These are phyloP conservation scores for Xylaria longipes DNA, from an alignment of 495 filamentous ascomycete genomes.

Conservation along the genomic window DNA sequence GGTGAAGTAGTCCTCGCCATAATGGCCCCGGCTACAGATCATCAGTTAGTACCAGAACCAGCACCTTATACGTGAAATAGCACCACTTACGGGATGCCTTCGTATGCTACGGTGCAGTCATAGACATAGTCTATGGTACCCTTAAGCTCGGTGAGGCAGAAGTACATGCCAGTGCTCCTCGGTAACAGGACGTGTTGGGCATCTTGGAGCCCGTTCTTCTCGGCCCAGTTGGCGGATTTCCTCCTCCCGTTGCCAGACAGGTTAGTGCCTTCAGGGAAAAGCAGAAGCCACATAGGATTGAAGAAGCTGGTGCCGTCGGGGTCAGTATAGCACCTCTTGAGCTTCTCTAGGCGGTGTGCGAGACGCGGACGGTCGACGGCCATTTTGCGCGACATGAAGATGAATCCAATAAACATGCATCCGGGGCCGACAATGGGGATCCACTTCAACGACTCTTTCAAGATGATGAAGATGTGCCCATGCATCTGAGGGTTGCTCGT, in stretches of 20 bases:
- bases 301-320: constrained; percentile 59
- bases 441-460: constrained; percentile 81
- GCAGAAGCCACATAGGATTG: constrained; percentile 84
- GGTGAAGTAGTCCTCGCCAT: constrained; percentile 78
- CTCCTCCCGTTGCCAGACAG: constrained; percentile 67
- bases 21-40: constrained; percentile 64
- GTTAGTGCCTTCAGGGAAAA: constrained; percentile 88
- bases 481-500: constrained; percentile 70
- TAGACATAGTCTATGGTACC: constrained; percentile 80
- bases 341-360: constrained; percentile 69
- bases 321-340: constrained; percentile 61
- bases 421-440: constrained; percentile 78
- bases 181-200: constrained; percentile 73
- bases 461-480: constrained; percentile 83
- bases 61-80: neutral
- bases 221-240: constrained; percentile 70
- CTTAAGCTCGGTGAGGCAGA: constrained; percentile 74
- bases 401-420: constrained; percentile 84
- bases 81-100: constrained; percentile 72
- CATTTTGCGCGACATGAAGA: constrained; percentile 86
- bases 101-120: constrained; percentile 86
- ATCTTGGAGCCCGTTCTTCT: constrained; percentile 71
- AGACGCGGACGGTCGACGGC: constrained; percentile 74
- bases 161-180: constrained; percentile 76
- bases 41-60: constrained; percentile 27